Percentiles rank a stretch among this genome's conserved stretches.
These are phyloP conservation scores for Amesomyces nigricolor DNA, from an alignment of 2,329 filamentous ascomycete genomes.

Conservation along the genomic window DNA sequence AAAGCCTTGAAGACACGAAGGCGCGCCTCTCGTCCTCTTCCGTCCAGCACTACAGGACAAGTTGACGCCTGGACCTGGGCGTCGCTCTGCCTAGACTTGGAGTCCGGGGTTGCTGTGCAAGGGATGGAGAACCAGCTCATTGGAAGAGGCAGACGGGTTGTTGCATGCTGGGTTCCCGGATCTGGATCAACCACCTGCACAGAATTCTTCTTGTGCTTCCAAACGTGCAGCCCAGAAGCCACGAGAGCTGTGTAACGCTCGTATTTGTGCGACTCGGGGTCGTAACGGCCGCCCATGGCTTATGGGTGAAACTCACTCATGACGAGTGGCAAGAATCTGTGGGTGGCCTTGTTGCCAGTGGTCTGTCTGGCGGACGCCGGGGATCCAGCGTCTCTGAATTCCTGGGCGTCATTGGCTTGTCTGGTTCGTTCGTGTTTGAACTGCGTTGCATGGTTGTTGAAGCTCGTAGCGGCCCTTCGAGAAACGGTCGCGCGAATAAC, in stretches of 20 bases:
- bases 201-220: constrained; percentile 16
- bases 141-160: constrained; percentile 22
- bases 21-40: no score
- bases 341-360: not conserved
- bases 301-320: constrained; percentile 1
- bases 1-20: no score
- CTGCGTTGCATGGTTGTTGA: not conserved
- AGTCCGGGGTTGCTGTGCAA: constrained; percentile 10
- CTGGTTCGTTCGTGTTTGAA: not conserved
- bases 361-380: not conserved
- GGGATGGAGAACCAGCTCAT: constrained; percentile 14
- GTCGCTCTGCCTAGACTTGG: constrained; percentile 13
- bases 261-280: constrained; percentile 18
- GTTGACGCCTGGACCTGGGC: not conserved
- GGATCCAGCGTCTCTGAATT: not conserved
- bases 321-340: constrained; percentile 5
- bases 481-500: not conserved
- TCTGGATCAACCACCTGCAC: constrained; percentile 15
- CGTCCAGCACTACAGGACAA: no score
- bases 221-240: constrained; percentile 9
- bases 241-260: constrained; percentile 14
- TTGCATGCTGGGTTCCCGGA: constrained; percentile 23
- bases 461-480: not conserved
- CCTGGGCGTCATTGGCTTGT: not conserved
- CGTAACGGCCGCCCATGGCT: constrained; percentile 8